Conservation (phyloP, 306 rosid genomes). For the Senna tora region DNA sequence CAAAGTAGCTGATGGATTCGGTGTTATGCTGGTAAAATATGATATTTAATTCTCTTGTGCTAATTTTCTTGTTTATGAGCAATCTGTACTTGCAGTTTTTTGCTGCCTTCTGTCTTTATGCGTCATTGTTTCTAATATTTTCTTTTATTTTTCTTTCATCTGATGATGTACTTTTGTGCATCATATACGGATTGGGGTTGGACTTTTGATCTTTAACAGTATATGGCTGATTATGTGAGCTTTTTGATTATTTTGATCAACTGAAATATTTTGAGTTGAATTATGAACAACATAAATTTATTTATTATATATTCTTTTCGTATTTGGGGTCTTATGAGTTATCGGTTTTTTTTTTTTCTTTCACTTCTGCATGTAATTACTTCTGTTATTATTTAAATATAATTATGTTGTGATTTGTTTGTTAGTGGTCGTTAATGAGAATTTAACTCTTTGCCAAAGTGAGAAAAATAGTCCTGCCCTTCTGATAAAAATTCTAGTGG, state of each 20-base stretch:
- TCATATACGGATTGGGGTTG: background rate
- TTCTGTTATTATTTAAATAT: slow-evolving; percentile 1
- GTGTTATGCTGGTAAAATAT: slow-evolving; percentile 26
- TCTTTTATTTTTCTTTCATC: background rate
- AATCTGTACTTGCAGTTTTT: background rate
- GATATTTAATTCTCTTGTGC: background rate
- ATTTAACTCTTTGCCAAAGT: slow-evolving; percentile 24
- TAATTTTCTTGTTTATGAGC: background rate
- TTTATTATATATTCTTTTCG: background rate
- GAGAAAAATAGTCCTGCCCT: slow-evolving; percentile 17
- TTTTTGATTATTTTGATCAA: slow-evolving; percentile 8
- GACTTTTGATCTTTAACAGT: slow-evolving; percentile 4
- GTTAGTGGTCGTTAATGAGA: slow-evolving; percentile 12
- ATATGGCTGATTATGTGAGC: slow-evolving; percentile 12
- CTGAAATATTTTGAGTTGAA: slow-evolving; percentile 27
- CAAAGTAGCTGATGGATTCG: slow-evolving; percentile 22
- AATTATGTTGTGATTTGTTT: background rate
- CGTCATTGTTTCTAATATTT: background rate
- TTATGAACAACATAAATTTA: slow-evolving; percentile 16
- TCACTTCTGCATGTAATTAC: slow-evolving; percentile 21
- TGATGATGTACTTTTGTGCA: background rate
- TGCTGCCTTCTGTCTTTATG: background rate
- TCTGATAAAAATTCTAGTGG: slow-evolving; percentile 31
- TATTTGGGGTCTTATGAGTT: background rate
- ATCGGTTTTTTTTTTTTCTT: background rate